phyloP scores from a whole-genome alignment of 305 asterid species.

The Fraxinus velutina region DNA sequence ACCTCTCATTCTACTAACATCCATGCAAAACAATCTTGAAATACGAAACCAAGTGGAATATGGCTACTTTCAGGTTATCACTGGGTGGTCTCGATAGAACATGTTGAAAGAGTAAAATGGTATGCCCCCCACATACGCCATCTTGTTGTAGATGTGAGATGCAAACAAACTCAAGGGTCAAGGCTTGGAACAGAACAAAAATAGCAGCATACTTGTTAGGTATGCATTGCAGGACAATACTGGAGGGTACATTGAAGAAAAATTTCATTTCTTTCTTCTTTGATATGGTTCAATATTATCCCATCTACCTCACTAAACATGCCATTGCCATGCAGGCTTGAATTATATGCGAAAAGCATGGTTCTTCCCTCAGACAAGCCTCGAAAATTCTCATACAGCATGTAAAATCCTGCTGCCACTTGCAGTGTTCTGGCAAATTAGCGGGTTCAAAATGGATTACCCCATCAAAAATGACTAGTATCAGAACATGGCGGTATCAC shows the following conservation, averaged over 20 bases:
- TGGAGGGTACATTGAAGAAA: neutral
- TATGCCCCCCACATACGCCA: conserved; percentile 94
- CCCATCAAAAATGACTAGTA: neutral
- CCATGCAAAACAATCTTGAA: neutral
- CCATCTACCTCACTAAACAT: neutral
- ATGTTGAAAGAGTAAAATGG: conserved; percentile 90
- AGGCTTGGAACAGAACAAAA: neutral
- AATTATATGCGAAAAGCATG: neutral
- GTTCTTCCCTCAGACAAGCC: neutral
- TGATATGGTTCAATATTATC: neutral
- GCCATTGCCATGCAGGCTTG: neutral
- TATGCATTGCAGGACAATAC: neutral
- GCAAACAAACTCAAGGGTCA: conserved; percentile 28
- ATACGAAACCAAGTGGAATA: neutral
- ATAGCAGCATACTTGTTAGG: neutral
- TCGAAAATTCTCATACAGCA: neutral
- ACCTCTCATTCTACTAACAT: neutral
- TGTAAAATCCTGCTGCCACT: neutral
- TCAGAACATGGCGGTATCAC: neutral
- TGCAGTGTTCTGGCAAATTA: neutral
- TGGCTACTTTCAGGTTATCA: conserved; percentile 46
- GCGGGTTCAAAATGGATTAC: neutral
- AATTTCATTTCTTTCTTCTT: neutral
- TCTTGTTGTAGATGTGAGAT: conserved; percentile 75
- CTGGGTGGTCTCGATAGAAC: conserved; percentile 75